Conservation (phyloP, 768 basidiomycete genomes). For the Phaeolepiota aurea region DNA sequence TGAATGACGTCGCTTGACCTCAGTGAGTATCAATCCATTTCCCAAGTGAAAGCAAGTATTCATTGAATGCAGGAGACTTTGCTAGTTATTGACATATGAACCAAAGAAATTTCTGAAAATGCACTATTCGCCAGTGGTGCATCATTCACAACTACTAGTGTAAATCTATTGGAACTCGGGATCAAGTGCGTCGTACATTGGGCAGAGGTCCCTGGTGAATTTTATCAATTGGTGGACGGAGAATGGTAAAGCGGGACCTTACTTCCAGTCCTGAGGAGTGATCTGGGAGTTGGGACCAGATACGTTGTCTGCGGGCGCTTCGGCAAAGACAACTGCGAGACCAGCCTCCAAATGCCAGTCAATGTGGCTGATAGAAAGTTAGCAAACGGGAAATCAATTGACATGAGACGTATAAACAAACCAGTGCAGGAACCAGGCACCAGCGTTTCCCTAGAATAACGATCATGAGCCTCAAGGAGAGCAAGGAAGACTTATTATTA, state of each 20-base stretch:
- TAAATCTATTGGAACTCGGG: conserved; percentile 18
- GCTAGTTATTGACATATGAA: too few species aligned
- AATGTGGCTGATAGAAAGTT: conserved; percentile 17
- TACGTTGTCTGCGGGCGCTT: conserved; percentile 17
- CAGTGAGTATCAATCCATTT: too few species aligned
- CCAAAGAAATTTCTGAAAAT: too few species aligned
- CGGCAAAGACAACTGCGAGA: conserved; percentile 24
- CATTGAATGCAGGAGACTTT: too few species aligned
- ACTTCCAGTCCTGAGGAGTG: conserved; percentile 19
- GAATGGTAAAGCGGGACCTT: not conserved
- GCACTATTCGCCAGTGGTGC: too few species aligned
- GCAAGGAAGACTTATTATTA: not conserved
- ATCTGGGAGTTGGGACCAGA: conserved; percentile 21
- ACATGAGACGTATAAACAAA: conserved; percentile 8
- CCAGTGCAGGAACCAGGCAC: conserved; percentile 47
- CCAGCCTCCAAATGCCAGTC: conserved; percentile 29
- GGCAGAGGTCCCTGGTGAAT: conserved; percentile 13
- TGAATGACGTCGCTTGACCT: too few species aligned
- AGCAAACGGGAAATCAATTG: not conserved
- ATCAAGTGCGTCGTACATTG: conserved; percentile 14
- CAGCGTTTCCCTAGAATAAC: conserved; percentile 38
- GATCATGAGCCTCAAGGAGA: not conserved
- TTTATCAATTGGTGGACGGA: not conserved
- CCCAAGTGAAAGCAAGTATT: too few species aligned
- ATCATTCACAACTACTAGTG: too few species aligned